Percentiles rank a stretch among this genome's conserved stretches.
Evolutionary conservation across 1,139 yeast species (phyloP).

Genomic region (Saccharomycopsis crataegensis): DNA sequence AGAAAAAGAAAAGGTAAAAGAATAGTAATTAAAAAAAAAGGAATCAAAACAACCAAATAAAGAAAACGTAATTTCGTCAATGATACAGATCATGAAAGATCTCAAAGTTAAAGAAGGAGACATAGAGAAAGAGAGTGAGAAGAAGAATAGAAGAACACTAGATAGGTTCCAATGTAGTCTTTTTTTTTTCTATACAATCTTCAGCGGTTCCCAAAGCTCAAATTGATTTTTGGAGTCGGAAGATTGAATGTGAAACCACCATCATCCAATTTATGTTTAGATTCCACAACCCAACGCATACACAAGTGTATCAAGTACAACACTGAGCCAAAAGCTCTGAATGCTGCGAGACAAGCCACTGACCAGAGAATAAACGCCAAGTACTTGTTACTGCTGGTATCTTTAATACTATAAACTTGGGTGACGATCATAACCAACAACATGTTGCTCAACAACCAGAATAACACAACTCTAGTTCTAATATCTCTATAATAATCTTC

Average conservation of each 20-base stretch:
- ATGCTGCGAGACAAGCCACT: slow-evolving; percentile 72
- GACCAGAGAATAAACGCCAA: slow-evolving; percentile 83
- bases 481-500: slow-evolving; percentile 94
- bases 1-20: too few relatives aligned
- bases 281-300: slow-evolving; percentile 31
- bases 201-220: slow-evolving; percentile 7
- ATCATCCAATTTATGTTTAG: slow-evolving; percentile 32
- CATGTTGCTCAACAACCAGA: slow-evolving; percentile 81
- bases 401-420: slow-evolving; percentile 65
- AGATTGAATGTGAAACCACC: slow-evolving; percentile 21
- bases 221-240: slow-evolving; percentile 16
- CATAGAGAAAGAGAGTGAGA: neutral
- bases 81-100: too few relatives aligned
- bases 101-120: neutral
- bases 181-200: neutral
- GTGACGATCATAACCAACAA: slow-evolving; percentile 79
- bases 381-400: slow-evolving; percentile 63
- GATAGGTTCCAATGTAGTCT: neutral
- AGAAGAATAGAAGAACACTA: neutral
- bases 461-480: slow-evolving; percentile 86
- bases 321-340: slow-evolving; percentile 74
- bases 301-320: slow-evolving; percentile 50
- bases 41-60: too few relatives aligned
- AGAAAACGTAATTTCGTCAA: too few relatives aligned
- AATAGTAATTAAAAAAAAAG: too few relatives aligned